These are phyloP conservation scores for Tylopilus subfusipes DNA, from an alignment of 768 basidiomycete genomes.

Conservation along the genomic window DNA sequence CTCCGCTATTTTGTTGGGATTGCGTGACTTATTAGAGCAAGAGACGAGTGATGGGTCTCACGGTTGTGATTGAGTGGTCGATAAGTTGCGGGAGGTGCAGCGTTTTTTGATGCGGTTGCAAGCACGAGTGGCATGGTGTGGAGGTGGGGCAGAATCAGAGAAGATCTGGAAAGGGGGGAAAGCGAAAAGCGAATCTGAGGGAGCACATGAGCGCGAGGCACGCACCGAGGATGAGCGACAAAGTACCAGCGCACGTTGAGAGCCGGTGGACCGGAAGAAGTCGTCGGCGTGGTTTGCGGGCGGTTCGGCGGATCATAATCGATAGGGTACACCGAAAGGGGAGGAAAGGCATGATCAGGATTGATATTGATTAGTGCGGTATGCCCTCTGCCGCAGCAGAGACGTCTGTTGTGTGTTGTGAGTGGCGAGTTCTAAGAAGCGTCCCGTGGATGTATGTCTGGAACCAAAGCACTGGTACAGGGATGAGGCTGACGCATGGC, in stretches of 20 bases:
- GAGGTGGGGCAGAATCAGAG: constrained; percentile 22
- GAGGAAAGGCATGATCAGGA: background rate
- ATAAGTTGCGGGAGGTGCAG: background rate
- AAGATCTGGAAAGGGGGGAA: constrained; percentile 23
- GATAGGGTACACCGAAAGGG: constrained; percentile 7
- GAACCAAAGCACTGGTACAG: constrained; percentile 15
- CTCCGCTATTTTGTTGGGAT: constrained; percentile 16
- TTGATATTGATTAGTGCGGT: constrained; percentile 10
- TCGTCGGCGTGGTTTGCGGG: constrained; percentile 11
- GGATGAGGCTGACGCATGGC: constrained; percentile 10
- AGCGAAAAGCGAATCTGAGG: constrained; percentile 26
- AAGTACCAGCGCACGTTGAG: constrained; percentile 5
- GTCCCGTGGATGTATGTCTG: constrained; percentile 1
- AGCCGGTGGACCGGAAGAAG: constrained; percentile 13
- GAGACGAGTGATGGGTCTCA: background rate
- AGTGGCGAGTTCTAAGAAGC: constrained; percentile 16
- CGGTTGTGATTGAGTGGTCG: constrained; percentile 5
- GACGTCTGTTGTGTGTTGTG: constrained; percentile 1
- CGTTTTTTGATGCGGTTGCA: constrained; percentile 1
- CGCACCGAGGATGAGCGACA: constrained; percentile 14
- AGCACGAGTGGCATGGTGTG: constrained; percentile 6
- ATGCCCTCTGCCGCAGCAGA: constrained; percentile 22
- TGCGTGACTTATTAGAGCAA: constrained; percentile 11
- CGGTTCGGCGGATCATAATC: constrained; percentile 22
- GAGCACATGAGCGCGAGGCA: constrained; percentile 27